Evolutionary conservation across 2,329 filamentous ascomycete species (phyloP).

Genomic region (Aureobasidium sp.): DNA sequence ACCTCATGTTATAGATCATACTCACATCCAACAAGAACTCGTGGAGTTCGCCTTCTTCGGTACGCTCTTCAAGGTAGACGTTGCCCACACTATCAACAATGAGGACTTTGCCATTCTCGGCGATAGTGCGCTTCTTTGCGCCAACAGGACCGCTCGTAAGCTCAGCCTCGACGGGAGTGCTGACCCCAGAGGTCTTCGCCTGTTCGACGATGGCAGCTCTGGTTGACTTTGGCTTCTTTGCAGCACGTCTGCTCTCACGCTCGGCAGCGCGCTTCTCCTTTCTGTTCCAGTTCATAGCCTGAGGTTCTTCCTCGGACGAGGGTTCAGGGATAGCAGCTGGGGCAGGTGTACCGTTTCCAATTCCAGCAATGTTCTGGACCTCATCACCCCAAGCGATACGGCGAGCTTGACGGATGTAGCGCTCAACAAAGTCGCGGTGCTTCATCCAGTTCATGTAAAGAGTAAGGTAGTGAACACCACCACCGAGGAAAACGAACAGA

Average conservation of each 20-base stretch:
- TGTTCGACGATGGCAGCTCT: slow-evolving; percentile 41
- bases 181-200: slow-evolving; percentile 40
- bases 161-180: slow-evolving; percentile 50
- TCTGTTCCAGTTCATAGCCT: slow-evolving; percentile 63
- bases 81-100: slow-evolving; percentile 89
- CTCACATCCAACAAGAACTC: slow-evolving; percentile 85
- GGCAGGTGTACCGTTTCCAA: slow-evolving; percentile 40
- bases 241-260: slow-evolving; percentile 65
- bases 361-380: slow-evolving; percentile 60
- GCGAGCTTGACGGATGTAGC: slow-evolving; percentile 85
- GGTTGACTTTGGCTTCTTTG: slow-evolving; percentile 49
- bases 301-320: slow-evolving; percentile 34
- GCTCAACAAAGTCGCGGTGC: slow-evolving; percentile 82
- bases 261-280: slow-evolving; percentile 85
- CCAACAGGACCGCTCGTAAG: slow-evolving; percentile 58
- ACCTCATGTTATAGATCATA: slow-evolving; percentile 26
- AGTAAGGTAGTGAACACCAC: slow-evolving; percentile 78
- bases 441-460: slow-evolving; percentile 83
- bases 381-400: slow-evolving; percentile 87
- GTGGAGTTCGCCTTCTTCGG: slow-evolving; percentile 73
- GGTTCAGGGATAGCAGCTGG: slow-evolving; percentile 41
- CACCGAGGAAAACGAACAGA: slow-evolving; percentile 74
- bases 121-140: slow-evolving; percentile 77
- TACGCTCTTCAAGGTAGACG: slow-evolving; percentile 88
- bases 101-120: slow-evolving; percentile 90